A percentile compares a stretch with the other conserved stretches of the same genome.
Evolutionary conservation across 805 yeast genomes (phyloP).

Genomic region (Nakazawaea wyomingensis): DNA sequence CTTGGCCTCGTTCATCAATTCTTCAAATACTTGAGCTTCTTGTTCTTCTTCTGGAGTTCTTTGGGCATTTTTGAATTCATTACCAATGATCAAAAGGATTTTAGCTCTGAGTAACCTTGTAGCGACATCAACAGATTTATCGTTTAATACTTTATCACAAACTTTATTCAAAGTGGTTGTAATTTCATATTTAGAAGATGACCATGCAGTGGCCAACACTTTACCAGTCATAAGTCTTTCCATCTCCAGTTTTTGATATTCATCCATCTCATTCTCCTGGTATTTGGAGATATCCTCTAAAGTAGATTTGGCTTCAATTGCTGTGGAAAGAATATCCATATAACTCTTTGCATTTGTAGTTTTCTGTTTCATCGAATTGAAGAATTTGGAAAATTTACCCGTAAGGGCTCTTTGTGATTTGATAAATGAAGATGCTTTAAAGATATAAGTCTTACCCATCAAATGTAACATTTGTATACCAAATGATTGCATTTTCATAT

Average conservation of each 20-base stretch:
- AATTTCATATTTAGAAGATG: constrained; percentile 74
- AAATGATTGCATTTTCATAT: constrained; percentile 75
- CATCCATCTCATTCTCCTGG: constrained; percentile 45
- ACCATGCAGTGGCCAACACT: constrained; percentile 81
- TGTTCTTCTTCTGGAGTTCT: constrained; percentile 68
- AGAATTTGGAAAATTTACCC: constrained; percentile 47
- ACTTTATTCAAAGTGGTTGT: constrained; percentile 67
- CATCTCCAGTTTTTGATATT: constrained; percentile 50
- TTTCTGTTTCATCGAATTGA: constrained; percentile 67
- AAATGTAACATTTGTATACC: constrained; percentile 79
- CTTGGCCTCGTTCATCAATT: constrained; percentile 32
- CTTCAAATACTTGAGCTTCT: constrained; percentile 76
- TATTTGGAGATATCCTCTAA: constrained; percentile 67
- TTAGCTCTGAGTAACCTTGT: constrained; percentile 58
- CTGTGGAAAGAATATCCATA: constrained; percentile 63
- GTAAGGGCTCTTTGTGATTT: constrained; percentile 67
- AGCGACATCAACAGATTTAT: constrained; percentile 41
- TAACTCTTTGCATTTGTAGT: constrained; percentile 72
- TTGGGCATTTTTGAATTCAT: constrained; percentile 50
- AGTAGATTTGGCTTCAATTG: constrained; percentile 74
- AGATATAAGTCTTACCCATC: constrained; percentile 62
- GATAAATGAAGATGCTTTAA: constrained; percentile 59
- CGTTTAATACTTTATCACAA: constrained; percentile 61
- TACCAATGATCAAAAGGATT: constrained; percentile 55
- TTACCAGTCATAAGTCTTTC: constrained; percentile 75